These are phyloP conservation scores for Amyloporia xantha DNA, from an alignment of 768 basidiomycete genomes.

Conservation along the genomic window DNA sequence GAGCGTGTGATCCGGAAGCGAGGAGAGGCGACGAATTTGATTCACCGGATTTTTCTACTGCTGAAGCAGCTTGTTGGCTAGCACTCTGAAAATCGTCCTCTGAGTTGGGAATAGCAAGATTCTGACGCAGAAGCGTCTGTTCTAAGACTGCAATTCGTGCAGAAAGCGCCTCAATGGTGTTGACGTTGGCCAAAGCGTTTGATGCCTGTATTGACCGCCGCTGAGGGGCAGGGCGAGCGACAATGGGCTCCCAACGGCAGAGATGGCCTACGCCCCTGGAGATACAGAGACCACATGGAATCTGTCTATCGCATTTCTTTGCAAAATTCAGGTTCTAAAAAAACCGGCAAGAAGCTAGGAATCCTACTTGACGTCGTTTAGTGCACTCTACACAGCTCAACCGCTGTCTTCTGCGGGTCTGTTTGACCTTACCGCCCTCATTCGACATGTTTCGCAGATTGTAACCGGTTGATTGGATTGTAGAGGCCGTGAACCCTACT, in stretches of 20 bases:
- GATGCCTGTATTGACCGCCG: slow-evolving; percentile 9
- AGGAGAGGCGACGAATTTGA: background rate
- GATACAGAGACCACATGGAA: slow-evolving; percentile 25
- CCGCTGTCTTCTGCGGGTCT: slow-evolving; percentile 42
- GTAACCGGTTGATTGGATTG: no score
- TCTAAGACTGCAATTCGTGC: slow-evolving; percentile 21
- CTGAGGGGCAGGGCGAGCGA: slow-evolving; percentile 22
- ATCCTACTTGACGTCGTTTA: slow-evolving; percentile 46
- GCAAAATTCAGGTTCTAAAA: no score
- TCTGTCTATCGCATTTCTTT: slow-evolving; percentile 42
- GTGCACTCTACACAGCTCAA: slow-evolving; percentile 53
- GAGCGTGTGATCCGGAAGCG: background rate
- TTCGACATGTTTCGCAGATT: no score
- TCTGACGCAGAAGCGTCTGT: slow-evolving; percentile 11
- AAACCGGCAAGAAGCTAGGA: no score
- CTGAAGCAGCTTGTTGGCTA: background rate
- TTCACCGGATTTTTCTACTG: background rate
- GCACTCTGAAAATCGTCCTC: background rate
- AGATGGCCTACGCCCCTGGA: slow-evolving; percentile 24
- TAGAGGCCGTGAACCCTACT: no score
- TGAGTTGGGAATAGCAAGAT: background rate
- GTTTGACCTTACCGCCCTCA: slow-evolving; percentile 36
- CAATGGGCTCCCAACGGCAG: slow-evolving; percentile 25
- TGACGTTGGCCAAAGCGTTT: slow-evolving; percentile 5
- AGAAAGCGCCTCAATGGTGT: slow-evolving; percentile 17